These are phyloP conservation scores for Taphrina wiesneri DNA, from an alignment of 1,139 yeast genomes.

Conservation along the genomic window DNA sequence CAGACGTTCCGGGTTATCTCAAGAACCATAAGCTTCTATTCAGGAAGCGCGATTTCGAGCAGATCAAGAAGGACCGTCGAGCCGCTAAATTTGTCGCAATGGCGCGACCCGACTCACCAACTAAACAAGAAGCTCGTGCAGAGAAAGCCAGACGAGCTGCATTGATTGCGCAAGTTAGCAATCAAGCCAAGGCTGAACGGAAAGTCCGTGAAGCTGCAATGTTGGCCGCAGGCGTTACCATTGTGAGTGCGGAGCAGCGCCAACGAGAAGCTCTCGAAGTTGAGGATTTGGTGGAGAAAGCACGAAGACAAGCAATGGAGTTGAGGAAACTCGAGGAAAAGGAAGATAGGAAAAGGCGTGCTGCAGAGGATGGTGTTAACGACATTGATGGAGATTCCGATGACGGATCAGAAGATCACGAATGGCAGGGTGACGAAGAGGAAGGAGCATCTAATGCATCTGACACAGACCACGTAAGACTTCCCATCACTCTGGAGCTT, in stretches of 20 bases:
- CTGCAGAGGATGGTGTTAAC: constrained; percentile 45
- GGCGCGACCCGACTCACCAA: constrained; percentile 33
- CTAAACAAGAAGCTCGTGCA: constrained; percentile 36
- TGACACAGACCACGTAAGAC: not conserved
- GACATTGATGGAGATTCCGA: constrained; percentile 48
- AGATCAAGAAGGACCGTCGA: constrained; percentile 24
- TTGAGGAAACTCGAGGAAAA: constrained; percentile 50
- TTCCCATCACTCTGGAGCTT: not conserved
- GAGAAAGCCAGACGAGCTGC: constrained; percentile 36
- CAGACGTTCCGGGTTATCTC: constrained; percentile 8
- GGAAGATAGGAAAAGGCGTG: constrained; percentile 42
- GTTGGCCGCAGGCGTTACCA: constrained; percentile 43
- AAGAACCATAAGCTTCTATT: constrained; percentile 20
- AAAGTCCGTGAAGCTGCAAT: constrained; percentile 42
- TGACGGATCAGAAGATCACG: constrained; percentile 44
- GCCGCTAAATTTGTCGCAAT: constrained; percentile 31
- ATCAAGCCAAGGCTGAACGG: constrained; percentile 44
- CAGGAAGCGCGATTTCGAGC: constrained; percentile 10
- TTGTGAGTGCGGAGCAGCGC: constrained; percentile 42
- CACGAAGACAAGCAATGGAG: constrained; percentile 47
- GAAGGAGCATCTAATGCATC: constrained; percentile 43
- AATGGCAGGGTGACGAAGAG: constrained; percentile 41
- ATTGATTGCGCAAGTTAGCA: constrained; percentile 42
- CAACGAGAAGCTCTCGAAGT: constrained; percentile 46
- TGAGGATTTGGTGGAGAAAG: constrained; percentile 61